Conservation (phyloP, 495 filamentous ascomycete species). For the Sordaria brevicollis region DNA sequence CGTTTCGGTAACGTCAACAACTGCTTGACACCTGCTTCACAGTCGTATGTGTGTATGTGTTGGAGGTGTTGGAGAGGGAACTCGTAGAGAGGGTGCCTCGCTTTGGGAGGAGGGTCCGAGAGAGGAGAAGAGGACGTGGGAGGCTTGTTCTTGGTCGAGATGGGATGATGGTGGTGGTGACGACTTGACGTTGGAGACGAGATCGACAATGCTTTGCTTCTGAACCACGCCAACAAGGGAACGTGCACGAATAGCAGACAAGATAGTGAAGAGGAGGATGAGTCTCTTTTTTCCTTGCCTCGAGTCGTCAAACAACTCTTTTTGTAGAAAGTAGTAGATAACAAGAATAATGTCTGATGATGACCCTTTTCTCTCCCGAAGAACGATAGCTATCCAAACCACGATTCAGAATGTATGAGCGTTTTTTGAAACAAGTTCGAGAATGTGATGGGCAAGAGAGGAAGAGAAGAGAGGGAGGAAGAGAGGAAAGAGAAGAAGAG, state of each 20-base stretch:
- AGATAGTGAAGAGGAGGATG: background rate
- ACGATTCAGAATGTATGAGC: background rate
- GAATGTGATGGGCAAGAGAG: background rate
- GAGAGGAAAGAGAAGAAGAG: background rate
- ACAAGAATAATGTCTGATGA: background rate
- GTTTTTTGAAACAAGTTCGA: background rate
- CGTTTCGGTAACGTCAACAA: background rate
- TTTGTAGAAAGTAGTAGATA: background rate
- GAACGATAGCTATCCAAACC: background rate
- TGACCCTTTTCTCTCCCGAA: background rate
- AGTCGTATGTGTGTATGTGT: background rate
- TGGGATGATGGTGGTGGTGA: background rate
- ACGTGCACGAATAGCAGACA: background rate
- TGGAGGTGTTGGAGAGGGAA: background rate
- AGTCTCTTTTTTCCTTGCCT: background rate
- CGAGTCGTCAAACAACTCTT: background rate
- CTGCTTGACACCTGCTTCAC: background rate
- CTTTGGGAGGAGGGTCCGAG: background rate
- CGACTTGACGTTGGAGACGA: background rate
- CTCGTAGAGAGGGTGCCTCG: background rate
- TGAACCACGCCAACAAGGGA: background rate
- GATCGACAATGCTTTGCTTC: background rate
- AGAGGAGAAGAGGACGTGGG: background rate
- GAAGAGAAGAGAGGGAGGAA: background rate
- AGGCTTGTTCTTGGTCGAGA: background rate